phyloP scores from a whole-genome alignment of 441 rosid genomes.

The Euphorbia schlechtendalii region DNA sequence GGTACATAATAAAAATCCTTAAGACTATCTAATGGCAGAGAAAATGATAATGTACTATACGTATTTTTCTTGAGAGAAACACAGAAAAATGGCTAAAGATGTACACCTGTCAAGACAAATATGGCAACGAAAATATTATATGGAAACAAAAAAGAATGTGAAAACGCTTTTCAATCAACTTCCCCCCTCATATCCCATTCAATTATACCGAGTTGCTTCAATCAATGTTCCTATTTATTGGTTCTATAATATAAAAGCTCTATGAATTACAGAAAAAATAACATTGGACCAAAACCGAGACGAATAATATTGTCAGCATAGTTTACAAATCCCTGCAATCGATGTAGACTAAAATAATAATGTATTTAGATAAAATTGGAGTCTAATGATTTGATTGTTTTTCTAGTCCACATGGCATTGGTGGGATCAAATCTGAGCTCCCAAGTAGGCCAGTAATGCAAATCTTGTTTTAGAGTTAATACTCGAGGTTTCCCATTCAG shows the following conservation, averaged over 20 bases:
- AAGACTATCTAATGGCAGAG: not conserved
- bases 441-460: slow-evolving; percentile 99
- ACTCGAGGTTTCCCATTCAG: slow-evolving; percentile 92
- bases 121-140: too few relatives aligned
- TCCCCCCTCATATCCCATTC: not conserved
- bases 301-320: not conserved
- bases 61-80: not conserved
- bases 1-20: not conserved
- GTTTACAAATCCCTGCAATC: not conserved
- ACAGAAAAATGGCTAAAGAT: too few relatives aligned
- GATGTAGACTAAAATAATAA: not conserved
- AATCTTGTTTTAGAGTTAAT: slow-evolving; percentile 86
- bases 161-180: not conserved
- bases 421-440: slow-evolving; percentile 80
- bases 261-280: too few relatives aligned
- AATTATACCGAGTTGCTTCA: not conserved
- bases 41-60: not conserved
- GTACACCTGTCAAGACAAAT: too few relatives aligned
- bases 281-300: not conserved
- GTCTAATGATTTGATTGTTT: slow-evolving; percentile 47
- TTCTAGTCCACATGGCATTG: slow-evolving; percentile 66
- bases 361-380: not conserved
- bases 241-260: not conserved
- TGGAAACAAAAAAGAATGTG: not conserved
- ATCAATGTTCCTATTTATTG: not conserved